phyloP scores from a whole-genome alignment of 2,329 filamentous ascomycete species.

The Capronia epimyces region DNA sequence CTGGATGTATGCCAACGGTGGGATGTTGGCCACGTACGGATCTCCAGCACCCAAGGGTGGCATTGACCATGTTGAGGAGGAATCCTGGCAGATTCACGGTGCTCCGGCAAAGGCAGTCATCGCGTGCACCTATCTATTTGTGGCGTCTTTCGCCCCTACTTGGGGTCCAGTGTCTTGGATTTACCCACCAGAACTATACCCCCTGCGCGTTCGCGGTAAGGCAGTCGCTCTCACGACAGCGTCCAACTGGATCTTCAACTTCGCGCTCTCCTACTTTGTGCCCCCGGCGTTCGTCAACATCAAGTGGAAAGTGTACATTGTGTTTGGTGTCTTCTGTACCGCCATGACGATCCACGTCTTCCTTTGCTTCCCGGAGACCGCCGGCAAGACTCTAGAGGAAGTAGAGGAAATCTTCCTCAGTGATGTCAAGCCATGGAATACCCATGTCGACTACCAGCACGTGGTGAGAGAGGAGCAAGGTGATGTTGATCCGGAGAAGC shows the following conservation, averaged over 20 bases:
- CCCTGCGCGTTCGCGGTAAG: constrained; percentile 58
- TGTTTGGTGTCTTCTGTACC: constrained; percentile 69
- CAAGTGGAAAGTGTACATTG: constrained; percentile 60
- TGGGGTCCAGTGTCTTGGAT: constrained; percentile 58
- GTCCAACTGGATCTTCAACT: constrained; percentile 61
- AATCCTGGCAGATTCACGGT: constrained; percentile 37
- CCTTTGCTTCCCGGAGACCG: constrained; percentile 62
- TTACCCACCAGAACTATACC: constrained; percentile 59
- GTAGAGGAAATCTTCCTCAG: constrained; percentile 38
- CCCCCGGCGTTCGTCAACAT: constrained; percentile 56
- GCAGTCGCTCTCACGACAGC: constrained; percentile 59
- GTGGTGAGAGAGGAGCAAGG: constrained; percentile 15
- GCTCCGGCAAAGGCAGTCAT: constrained; percentile 58
- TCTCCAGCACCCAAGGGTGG: constrained; percentile 37
- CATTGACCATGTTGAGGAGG: constrained; percentile 33
- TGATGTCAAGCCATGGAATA: constrained; percentile 17
- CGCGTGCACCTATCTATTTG: constrained; percentile 67
- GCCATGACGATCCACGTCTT: constrained; percentile 64
- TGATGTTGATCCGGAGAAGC: constrained; percentile 19
- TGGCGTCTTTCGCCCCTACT: constrained; percentile 61
- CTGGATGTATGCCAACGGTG: constrained; percentile 43
- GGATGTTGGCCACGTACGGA: constrained; percentile 39
- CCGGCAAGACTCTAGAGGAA: constrained; percentile 69
- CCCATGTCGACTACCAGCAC: constrained; percentile 18
- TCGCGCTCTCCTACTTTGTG: constrained; percentile 50